These are phyloP conservation scores for Symbiodinium pilosum DNA, from an alignment of 73 alveolate species.

Conservation along the genomic window DNA sequence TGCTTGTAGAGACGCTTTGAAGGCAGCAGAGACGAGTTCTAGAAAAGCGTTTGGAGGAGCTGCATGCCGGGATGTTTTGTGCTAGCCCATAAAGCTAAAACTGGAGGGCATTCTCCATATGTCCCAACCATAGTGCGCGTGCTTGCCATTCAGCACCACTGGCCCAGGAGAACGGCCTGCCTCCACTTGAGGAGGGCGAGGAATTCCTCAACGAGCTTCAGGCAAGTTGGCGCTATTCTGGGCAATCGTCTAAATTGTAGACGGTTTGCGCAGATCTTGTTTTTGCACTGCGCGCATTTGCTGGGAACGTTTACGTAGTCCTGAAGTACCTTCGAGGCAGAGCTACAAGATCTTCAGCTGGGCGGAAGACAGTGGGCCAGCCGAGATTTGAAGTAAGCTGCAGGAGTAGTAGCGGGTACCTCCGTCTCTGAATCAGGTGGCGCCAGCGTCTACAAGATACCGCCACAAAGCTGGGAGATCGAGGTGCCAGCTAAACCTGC, in stretches of 20 bases:
- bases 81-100: too few relatives aligned
- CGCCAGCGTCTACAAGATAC: slow-evolving; percentile 18
- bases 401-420: not conserved
- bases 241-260: too few relatives aligned
- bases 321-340: not conserved
- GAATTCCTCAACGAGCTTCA: slow-evolving; percentile 27
- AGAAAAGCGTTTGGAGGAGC: not conserved
- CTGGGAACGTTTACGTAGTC: too few relatives aligned
- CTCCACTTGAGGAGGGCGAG: slow-evolving; percentile 14
- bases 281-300: too few relatives aligned
- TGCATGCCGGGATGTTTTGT: not conserved
- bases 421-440: not conserved
- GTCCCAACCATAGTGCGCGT: too few relatives aligned
- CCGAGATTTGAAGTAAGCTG: not conserved
- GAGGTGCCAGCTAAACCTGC: not conserved
- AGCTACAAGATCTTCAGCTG: slow-evolving; percentile 11
- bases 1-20: too few relatives aligned
- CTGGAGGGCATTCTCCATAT: too few relatives aligned
- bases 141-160: too few relatives aligned
- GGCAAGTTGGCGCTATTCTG: slow-evolving; percentile 25
- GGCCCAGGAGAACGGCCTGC: not conserved
- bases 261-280: too few relatives aligned
- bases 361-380: slow-evolving; percentile 21
- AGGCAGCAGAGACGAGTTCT: slow-evolving; percentile 1
- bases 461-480: not conserved